These are phyloP conservation scores for Trifolium pratense DNA, from an alignment of 306 rosid species.

Conservation along the genomic window DNA sequence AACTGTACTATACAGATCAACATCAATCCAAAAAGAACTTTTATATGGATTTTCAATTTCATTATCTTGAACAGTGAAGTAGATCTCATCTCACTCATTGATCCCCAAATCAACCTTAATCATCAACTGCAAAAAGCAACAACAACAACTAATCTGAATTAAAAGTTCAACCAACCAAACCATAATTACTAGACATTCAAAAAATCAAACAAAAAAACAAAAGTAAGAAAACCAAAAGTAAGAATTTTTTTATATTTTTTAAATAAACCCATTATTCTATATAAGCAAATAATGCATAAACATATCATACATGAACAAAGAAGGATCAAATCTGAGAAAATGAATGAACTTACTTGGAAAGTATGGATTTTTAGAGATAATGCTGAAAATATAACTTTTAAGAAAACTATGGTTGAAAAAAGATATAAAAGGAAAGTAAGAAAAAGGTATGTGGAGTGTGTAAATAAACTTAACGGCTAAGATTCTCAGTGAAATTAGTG, in stretches of 20 bases:
- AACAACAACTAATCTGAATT: constrained; percentile 16
- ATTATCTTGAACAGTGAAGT: constrained; percentile 45
- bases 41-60: constrained; percentile 49
- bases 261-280: constrained; percentile 31
- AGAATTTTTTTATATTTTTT: background rate
- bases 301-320: background rate
- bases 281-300: constrained; percentile 12
- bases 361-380: constrained; percentile 43
- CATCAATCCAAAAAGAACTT: constrained; percentile 54
- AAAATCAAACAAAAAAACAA: constrained; percentile 17
- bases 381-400: constrained; percentile 51
- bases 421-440: constrained; percentile 13
- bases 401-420: constrained; percentile 34
- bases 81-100: constrained; percentile 73
- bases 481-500: constrained; percentile 49
- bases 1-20: constrained; percentile 58
- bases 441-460: constrained; percentile 19
- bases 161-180: constrained; percentile 36
- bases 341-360: constrained; percentile 45
- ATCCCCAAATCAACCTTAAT: constrained; percentile 42
- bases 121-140: constrained; percentile 43
- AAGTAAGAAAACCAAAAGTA: background rate
- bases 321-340: constrained; percentile 35
- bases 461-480: constrained; percentile 55
- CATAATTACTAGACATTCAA: too few relatives aligned